phyloP scores from a whole-genome alignment of 2,329 filamentous ascomycete species.

The Tolypocladium ovalisporum region DNA sequence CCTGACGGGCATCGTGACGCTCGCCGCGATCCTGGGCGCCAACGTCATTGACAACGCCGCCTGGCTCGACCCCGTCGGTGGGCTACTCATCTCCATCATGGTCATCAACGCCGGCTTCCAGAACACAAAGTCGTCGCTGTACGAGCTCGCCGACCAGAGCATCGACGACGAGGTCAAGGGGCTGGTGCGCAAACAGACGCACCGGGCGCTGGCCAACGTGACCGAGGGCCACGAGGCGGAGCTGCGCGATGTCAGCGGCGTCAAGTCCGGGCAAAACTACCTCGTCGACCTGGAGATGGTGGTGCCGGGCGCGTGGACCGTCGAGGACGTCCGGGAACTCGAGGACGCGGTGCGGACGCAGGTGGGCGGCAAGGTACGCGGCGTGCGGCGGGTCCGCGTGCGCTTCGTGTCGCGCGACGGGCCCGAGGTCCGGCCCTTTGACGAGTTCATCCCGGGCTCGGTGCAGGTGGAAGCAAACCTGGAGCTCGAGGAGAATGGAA shows the following conservation, averaged over 20 bases:
- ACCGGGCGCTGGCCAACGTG: conserved; percentile 45
- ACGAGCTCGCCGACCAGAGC: conserved; percentile 83
- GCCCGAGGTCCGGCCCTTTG: conserved; percentile 46
- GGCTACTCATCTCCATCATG: conserved; percentile 84
- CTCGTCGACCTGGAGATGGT: conserved; percentile 81
- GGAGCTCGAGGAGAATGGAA: conserved; percentile 26
- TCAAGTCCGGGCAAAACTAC: conserved; percentile 96
- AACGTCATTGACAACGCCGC: conserved; percentile 76
- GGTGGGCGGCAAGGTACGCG: conserved; percentile 68
- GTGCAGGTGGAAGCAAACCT: conserved; percentile 48
- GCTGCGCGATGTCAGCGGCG: conserved; percentile 69
- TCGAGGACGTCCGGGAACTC: conserved; percentile 57
- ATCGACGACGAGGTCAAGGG: conserved; percentile 76
- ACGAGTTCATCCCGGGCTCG: conserved; percentile 67
- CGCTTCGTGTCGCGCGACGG: conserved; percentile 67
- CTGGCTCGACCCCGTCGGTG: conserved; percentile 91
- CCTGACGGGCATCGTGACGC: conserved; percentile 84
- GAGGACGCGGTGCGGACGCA: conserved; percentile 64
- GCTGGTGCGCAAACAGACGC: conserved; percentile 56
- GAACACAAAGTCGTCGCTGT: conserved; percentile 72
- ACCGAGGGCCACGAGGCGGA: conserved; percentile 49
- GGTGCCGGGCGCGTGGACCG: conserved; percentile 65
- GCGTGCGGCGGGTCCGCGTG: conserved; percentile 72
- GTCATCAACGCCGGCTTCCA: conserved; percentile 82
- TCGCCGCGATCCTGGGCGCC: conserved; percentile 79